These are phyloP conservation scores for Yamadazyma olivae DNA, from an alignment of 805 yeast species.

Conservation along the genomic window DNA sequence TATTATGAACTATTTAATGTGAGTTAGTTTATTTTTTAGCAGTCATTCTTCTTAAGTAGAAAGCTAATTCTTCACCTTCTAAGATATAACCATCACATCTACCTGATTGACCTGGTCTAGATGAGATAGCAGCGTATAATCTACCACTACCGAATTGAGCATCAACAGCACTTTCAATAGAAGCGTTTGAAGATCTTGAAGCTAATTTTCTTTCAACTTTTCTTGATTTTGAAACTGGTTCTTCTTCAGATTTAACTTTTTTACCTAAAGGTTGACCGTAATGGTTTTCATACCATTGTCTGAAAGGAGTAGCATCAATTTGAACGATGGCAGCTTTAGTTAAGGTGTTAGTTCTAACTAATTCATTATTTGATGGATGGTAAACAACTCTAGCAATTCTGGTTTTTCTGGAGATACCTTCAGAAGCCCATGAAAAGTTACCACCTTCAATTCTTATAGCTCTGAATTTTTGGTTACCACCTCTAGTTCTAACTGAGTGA, in stretches of 20 bases:
- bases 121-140: slow-evolving; percentile 96
- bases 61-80: slow-evolving; percentile 99
- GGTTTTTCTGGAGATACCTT: slow-evolving; percentile 98
- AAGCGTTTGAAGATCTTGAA: slow-evolving; percentile 80
- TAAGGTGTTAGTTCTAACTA: slow-evolving; percentile 99
- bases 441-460: slow-evolving; percentile 98
- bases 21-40: slow-evolving; percentile 81
- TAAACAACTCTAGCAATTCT: slow-evolving; percentile 96
- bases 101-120: slow-evolving; percentile 99
- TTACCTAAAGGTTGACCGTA: slow-evolving; percentile 94
- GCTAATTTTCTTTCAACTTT: slow-evolving; percentile 90
- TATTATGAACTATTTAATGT: slow-evolving; percentile 1
- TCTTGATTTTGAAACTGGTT: slow-evolving; percentile 64
- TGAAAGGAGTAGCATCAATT: slow-evolving; percentile 99
- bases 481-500: slow-evolving; percentile 99
- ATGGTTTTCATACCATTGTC: slow-evolving; percentile 98
- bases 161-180: slow-evolving; percentile 87
- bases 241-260: slow-evolving; percentile 44
- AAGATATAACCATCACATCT: slow-evolving; percentile 99
- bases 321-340: slow-evolving; percentile 99
- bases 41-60: slow-evolving; percentile 99
- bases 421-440: slow-evolving; percentile 99
- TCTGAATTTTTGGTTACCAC: slow-evolving; percentile 99
- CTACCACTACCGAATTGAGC: slow-evolving; percentile 98
- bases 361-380: slow-evolving; percentile 99